phyloP scores from a whole-genome alignment of 805 yeast species.

The Starmerella kuoi region DNA sequence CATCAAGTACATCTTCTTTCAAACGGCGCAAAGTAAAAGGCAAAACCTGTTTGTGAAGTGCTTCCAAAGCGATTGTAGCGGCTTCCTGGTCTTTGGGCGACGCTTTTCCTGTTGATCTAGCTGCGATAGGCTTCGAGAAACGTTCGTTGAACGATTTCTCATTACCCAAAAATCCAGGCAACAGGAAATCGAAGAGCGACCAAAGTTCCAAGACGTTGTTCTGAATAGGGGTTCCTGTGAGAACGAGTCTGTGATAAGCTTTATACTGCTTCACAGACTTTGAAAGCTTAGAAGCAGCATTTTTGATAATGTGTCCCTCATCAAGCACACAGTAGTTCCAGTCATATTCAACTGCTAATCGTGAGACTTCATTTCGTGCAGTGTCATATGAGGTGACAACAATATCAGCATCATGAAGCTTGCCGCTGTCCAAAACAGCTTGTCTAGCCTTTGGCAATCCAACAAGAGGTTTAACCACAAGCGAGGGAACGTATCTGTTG shows the following conservation, averaged over 20 bases:
- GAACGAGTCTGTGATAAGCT: slow-evolving; percentile 80
- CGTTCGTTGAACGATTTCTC: slow-evolving; percentile 88
- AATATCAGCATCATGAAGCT: slow-evolving; percentile 52
- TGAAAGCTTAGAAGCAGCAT: slow-evolving; percentile 75
- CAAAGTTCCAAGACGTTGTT: slow-evolving; percentile 92
- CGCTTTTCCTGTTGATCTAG: slow-evolving; percentile 70
- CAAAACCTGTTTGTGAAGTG: slow-evolving; percentile 87
- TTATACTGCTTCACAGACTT: slow-evolving; percentile 70
- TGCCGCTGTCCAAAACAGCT: slow-evolving; percentile 5
- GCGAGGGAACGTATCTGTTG: slow-evolving; percentile 75
- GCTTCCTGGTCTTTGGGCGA: slow-evolving; percentile 91
- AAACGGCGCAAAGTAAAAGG: slow-evolving; percentile 94
- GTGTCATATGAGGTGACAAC: slow-evolving; percentile 94
- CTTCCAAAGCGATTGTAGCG: slow-evolving; percentile 91
- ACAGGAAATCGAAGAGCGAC: slow-evolving; percentile 93
- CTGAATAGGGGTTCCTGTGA: slow-evolving; percentile 97
- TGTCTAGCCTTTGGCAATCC: slow-evolving; percentile 75
- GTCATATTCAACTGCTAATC: slow-evolving; percentile 40
- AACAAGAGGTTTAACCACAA: slow-evolving; percentile 74
- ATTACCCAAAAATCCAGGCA: slow-evolving; percentile 97
- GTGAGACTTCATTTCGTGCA: slow-evolving; percentile 76
- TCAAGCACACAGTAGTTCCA: slow-evolving; percentile 92
- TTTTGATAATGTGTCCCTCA: slow-evolving; percentile 96
- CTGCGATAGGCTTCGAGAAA: slow-evolving; percentile 96
- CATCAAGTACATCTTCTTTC: slow-evolving; percentile 91